These are phyloP conservation scores for Candida nanaspora DNA, from an alignment of 805 yeast species.

Conservation along the genomic window DNA sequence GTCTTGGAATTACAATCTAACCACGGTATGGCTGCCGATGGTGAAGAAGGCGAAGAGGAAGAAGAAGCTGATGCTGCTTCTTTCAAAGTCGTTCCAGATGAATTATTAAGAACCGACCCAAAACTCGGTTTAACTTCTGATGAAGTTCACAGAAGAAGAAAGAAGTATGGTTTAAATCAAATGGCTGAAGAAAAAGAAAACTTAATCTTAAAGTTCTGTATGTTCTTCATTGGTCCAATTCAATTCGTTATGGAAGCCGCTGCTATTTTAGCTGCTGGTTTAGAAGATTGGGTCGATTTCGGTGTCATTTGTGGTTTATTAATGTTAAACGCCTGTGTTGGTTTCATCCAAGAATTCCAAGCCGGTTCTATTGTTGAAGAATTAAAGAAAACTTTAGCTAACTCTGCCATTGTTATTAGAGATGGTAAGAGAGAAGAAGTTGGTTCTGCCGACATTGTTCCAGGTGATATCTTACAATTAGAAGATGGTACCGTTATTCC, in stretches of 20 bases:
- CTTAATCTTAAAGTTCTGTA: slow-evolving; percentile 67
- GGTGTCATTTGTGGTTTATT: slow-evolving; percentile 92
- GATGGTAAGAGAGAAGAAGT: slow-evolving; percentile 72
- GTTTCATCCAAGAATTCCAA: slow-evolving; percentile 95
- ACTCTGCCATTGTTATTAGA: slow-evolving; percentile 80
- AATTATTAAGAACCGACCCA: slow-evolving; percentile 76
- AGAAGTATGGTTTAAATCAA: slow-evolving; percentile 85
- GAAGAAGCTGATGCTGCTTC: slow-evolving; percentile 47
- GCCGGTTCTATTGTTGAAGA: slow-evolving; percentile 98
- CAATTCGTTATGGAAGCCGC: slow-evolving; percentile 98
- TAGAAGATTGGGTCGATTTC: slow-evolving; percentile 97
- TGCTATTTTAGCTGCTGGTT: slow-evolving; percentile 91
- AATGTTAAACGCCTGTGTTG: slow-evolving; percentile 83
- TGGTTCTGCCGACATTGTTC: slow-evolving; percentile 80
- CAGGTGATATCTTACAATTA: slow-evolving; percentile 88
- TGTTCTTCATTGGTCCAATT: slow-evolving; percentile 92
- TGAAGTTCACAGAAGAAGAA: slow-evolving; percentile 76
- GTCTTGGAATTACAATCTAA: slow-evolving; percentile 73
- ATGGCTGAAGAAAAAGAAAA: slow-evolving; percentile 87
- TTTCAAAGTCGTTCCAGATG: slow-evolving; percentile 80
- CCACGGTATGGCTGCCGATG: slow-evolving; percentile 38
- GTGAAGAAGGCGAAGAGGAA: slow-evolving; percentile 45
- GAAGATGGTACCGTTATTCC: slow-evolving; percentile 93
- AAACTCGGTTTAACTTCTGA: slow-evolving; percentile 67
- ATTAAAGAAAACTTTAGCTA: slow-evolving; percentile 90